Evolutionary conservation across 768 basidiomycete species (phyloP).

Genomic region (Pleurotus tuoliensis): DNA sequence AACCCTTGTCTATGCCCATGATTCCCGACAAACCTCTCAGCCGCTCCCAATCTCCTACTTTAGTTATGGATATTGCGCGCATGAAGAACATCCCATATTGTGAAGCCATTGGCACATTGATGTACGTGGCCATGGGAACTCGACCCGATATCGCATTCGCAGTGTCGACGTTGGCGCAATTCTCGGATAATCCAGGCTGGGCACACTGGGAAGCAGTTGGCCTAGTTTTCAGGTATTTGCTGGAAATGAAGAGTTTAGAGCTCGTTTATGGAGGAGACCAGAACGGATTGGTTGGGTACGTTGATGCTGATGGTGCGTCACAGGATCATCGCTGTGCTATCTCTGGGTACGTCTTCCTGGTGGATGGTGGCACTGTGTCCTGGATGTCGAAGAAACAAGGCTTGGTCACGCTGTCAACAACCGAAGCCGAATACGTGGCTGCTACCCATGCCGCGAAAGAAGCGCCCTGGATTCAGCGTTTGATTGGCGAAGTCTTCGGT

Average conservation of each 20-base stretch:
- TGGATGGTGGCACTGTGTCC: constrained; percentile 19
- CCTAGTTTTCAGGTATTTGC: constrained; percentile 15
- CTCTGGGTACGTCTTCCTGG: constrained; percentile 21
- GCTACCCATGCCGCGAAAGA: constrained; percentile 14
- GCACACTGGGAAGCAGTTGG: constrained; percentile 33
- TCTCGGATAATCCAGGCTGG: constrained; percentile 24
- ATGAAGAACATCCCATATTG: constrained; percentile 21
- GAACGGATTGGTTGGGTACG: constrained; percentile 10
- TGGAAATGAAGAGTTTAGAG: constrained; percentile 7
- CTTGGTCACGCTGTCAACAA: constrained; percentile 12
- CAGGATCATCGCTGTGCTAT: constrained; percentile 17
- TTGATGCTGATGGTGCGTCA: constrained; percentile 12
- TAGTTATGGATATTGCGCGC: constrained; percentile 7
- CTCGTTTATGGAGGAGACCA: constrained; percentile 10
- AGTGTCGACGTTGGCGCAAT: constrained; percentile 25
- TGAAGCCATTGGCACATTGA: constrained; percentile 19
- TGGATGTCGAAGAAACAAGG: constrained; percentile 23
- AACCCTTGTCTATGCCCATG: constrained; percentile 14
- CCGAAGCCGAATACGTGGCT: constrained; percentile 16
- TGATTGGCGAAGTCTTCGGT: constrained; percentile 13
- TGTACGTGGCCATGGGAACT: constrained; percentile 23
- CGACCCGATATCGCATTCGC: constrained; percentile 30
- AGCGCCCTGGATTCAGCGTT: constrained; percentile 21
- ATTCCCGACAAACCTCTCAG: constrained; percentile 9
- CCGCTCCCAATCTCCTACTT: constrained; percentile 8